These are phyloP conservation scores for Penicillium manginii DNA, from an alignment of 495 filamentous ascomycete genomes.

Conservation along the genomic window DNA sequence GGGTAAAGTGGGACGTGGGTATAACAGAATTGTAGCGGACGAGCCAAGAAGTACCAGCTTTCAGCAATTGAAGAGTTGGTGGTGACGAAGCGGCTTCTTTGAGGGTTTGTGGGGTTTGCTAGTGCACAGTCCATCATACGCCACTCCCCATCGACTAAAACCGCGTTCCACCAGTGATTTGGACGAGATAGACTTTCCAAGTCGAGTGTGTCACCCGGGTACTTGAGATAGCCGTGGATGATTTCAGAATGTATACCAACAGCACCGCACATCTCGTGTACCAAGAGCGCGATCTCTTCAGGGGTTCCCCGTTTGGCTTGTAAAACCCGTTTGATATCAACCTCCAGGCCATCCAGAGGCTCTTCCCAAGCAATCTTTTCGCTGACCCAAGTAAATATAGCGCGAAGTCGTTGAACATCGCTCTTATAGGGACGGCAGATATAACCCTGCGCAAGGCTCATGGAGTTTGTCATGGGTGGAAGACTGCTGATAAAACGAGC, in stretches of 20 bases:
- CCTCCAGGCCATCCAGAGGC: conserved; percentile 72
- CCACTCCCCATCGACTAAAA: conserved; percentile 93
- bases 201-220: conserved; percentile 82
- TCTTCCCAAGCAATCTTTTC: conserved; percentile 98
- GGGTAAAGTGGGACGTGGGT: conserved; percentile 88
- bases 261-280: conserved; percentile 90
- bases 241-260: conserved; percentile 86
- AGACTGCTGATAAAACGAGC: conserved; percentile 86
- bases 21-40: conserved; percentile 87
- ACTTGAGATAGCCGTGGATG: conserved; percentile 86
- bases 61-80: conserved; percentile 71
- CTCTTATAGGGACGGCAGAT: conserved; percentile 94
- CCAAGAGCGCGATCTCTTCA: conserved; percentile 88
- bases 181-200: conserved; percentile 70
- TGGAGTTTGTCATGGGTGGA: conserved; percentile 86
- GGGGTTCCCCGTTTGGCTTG: conserved; percentile 82
- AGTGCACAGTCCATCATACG: conserved; percentile 95
- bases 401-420: conserved; percentile 88
- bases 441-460: conserved; percentile 85
- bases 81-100: conserved; percentile 74
- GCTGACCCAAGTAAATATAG: conserved; percentile 95
- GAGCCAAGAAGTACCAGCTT: conserved; percentile 86
- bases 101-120: conserved; percentile 86
- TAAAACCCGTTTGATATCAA: conserved; percentile 82
- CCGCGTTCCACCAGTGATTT: conserved; percentile 99